phyloP scores from a whole-genome alignment of 768 basidiomycete genomes.

The Galerina sulciceps region DNA sequence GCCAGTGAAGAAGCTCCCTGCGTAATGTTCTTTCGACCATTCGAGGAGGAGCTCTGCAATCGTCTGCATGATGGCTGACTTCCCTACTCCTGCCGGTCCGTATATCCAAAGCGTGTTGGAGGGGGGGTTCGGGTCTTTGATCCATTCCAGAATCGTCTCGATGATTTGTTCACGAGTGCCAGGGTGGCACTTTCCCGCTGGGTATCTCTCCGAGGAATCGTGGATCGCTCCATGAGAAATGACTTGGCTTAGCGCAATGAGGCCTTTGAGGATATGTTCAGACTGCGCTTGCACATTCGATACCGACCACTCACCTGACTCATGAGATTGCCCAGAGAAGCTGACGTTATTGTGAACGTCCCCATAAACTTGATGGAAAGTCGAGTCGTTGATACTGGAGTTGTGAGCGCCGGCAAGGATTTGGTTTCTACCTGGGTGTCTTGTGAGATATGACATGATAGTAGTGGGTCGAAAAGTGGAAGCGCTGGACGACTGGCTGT shows the following conservation, averaged over 20 bases:
- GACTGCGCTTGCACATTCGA: no score
- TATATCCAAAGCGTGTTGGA: constrained; percentile 20
- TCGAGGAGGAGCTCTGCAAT: constrained; percentile 12
- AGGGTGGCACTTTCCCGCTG: constrained; percentile 18
- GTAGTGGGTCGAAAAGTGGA: no score
- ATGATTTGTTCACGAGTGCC: constrained; percentile 17
- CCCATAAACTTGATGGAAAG: no score
- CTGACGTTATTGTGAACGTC: no score
- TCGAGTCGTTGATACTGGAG: no score
- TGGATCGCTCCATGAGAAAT: constrained; percentile 13
- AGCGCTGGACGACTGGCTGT: no score
- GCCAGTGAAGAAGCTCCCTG: constrained; percentile 12
- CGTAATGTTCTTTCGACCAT: not conserved
- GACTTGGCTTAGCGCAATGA: constrained; percentile 1
- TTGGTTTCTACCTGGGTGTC: no score
- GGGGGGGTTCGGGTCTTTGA: not conserved
- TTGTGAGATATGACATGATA: no score
- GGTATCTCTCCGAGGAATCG: constrained; percentile 6
- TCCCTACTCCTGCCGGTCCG: constrained; percentile 24
- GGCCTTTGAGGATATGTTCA: no score
- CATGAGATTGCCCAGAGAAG: no score
- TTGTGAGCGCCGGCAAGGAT: no score
- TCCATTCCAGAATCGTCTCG: constrained; percentile 9
- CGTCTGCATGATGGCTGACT: constrained; percentile 21
- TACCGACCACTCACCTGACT: no score